Evolutionary conservation across 306 rosid species (phyloP), one percentile per base, ranked within the genome.

Genomic region (Senna siamea): DNA sequence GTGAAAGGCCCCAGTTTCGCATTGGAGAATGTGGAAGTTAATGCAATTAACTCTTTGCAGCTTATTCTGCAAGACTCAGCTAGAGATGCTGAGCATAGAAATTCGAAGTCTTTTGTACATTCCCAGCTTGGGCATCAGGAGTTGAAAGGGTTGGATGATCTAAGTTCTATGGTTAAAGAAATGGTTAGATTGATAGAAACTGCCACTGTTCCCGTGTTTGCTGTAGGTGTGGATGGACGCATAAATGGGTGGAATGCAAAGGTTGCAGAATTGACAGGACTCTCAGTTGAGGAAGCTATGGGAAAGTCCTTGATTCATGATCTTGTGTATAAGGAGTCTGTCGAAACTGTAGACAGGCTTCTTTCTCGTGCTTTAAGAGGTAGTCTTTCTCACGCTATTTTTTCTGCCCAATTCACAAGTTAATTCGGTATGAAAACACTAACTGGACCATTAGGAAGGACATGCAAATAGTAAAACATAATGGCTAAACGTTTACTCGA

Each of bases 141-240:
- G 73, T 72, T 87, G 80, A 96, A 87, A 80, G 94, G 93, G 54
- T 76, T 89, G 17, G 94, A 88, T 70, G 96, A 92, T 81, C 89
- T 94, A 23, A 90, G 93, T 83, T 88, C 95, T 12, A 95, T 92
- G 68, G 96, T 93, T 18, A 88, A 96, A 74, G 99, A 94, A 81
- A 94, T 92, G 96, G 95, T 89, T 60, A 87, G 99, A 76, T 78
- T 94, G 87, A 92, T 92, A 58, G 99, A 94, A 85, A 94, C 99
- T 23, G 99, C 99, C 50, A 88, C 97, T 63, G 99, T 92, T 66
- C 99, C 99, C 48, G 88, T 94, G 73, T 87, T 92, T 79, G 95
- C 96, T 19, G 97, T 94, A 18, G 96, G 92, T 82, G 74, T 76
- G 28, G 85, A 89, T 68, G 96, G 97, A 62, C 67, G 73, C 67